Base-by-base conservation (phyloP, 2,329 filamentous ascomycete species). In the Nemania sp. region DNA sequence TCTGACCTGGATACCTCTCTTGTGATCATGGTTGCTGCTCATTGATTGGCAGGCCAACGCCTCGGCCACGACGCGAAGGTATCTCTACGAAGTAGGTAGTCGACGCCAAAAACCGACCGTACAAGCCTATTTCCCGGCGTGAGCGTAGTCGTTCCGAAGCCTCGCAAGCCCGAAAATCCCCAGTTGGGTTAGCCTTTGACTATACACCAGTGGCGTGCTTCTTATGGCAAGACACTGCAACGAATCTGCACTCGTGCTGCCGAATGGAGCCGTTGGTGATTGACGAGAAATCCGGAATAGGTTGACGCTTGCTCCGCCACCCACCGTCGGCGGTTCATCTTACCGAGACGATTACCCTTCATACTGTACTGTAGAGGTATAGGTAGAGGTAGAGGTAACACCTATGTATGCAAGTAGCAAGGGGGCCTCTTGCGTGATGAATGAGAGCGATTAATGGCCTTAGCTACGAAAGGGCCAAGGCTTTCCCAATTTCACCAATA, bases 211-310 rank as follows among this genome's bases (percentile, higher is more conserved):
- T 43, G 18, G 45, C 42, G 53, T 57, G 46, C 60, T 52, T 35
- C 48, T 56, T 59, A 53, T 17, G 57, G 56, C 42, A 43, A 45
- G 29, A 35, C 35, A 21, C 50, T 57, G 51, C 47, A 48, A 51
- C 46, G 12, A 40, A 45, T 49, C 29, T 40, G 47, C 51, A 50
- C 52, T 3, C 34, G 49, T 21, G 25, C 40, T 34, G 20, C 55
- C 51, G 6, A 52, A 62, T 32, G 47, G 55, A 52, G 55, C 51
- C 29, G 32, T 48, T 11, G 34, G 32, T 15, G 29, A n/a, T 40
- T 34, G 46, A 29, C 39, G 18, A n/a, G 29, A 21, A 20, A 48
- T 51, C 59, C 49, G 4, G 39, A 54, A 48, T 40, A 17, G 54
- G 54, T 37, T n/a, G 45, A 51, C 32, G 37, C 37, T n/a, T 52